phyloP scores from a whole-genome alignment of 345 rosid genomes.

The Dipteronia sinensis region DNA sequence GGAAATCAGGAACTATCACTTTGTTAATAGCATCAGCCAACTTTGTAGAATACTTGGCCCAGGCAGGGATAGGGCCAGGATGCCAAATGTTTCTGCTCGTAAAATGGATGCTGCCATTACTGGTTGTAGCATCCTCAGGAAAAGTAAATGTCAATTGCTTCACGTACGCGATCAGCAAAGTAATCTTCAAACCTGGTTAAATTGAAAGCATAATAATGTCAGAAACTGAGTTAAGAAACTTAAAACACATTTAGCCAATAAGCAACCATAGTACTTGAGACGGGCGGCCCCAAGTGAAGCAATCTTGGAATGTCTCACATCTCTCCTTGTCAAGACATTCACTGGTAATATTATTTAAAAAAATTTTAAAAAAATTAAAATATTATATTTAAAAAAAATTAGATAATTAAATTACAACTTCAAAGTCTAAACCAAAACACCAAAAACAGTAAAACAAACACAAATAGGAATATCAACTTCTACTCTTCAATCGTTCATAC shows the following conservation, averaged over 20 bases:
- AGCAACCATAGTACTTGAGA: slow-evolving; percentile 45
- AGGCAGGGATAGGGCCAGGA: too few species aligned
- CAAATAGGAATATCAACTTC: too few species aligned
- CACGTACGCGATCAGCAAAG: slow-evolving; percentile 63
- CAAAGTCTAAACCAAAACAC: too few species aligned
- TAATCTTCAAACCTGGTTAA: slow-evolving; percentile 85
- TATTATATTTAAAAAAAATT: too few species aligned
- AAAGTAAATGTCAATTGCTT: slow-evolving; percentile 78
- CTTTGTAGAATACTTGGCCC: too few species aligned
- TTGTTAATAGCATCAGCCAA: slow-evolving; percentile 57
- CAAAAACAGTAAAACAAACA: too few species aligned
- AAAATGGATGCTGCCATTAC: slow-evolving; percentile 72
- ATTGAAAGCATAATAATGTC: slow-evolving; percentile 8
- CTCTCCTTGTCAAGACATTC: slow-evolving; percentile 82
- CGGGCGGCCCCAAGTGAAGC: slow-evolving; percentile 78
- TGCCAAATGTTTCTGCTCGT: slow-evolving; percentile 82
- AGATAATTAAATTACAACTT: too few species aligned
- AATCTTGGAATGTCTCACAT: slow-evolving; percentile 77
- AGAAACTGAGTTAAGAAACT: slow-evolving; percentile 16
- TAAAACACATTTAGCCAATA: slow-evolving; percentile 18
- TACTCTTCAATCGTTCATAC: too few species aligned
- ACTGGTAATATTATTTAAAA: not conserved
- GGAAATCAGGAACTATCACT: slow-evolving; percentile 66
- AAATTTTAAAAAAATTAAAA: too few species aligned
- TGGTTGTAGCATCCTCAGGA: slow-evolving; percentile 84